These are phyloP conservation scores for Aspergillus kassunensis DNA, from an alignment of 495 filamentous ascomycete species.

Conservation along the genomic window DNA sequence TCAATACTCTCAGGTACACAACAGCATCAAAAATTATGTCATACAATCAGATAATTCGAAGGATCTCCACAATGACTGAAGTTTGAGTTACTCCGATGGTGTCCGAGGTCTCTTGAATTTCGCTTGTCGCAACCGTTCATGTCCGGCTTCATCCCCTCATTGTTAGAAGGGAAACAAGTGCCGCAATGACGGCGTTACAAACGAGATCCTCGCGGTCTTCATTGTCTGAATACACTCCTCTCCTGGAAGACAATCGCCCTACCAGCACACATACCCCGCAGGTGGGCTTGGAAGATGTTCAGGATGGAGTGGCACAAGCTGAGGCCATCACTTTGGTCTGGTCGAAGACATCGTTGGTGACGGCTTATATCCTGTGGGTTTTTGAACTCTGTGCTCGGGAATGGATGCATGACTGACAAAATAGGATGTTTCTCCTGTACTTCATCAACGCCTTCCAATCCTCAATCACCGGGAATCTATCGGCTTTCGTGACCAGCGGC, in stretches of 20 bases:
- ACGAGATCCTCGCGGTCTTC: not conserved
- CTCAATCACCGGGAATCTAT: constrained; percentile 26
- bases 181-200: constrained; percentile 5
- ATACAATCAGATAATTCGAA: too few species aligned
- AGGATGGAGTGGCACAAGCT: constrained; percentile 41
- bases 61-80: not conserved
- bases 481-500: constrained; percentile 40
- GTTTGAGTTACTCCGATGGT: not conserved
- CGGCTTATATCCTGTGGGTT: constrained; percentile 38
- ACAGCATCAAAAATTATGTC: not conserved
- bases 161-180: not conserved
- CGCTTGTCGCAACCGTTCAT: too few species aligned
- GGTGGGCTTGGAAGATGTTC: constrained; percentile 24
- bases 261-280: constrained; percentile 8
- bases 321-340: constrained; percentile 44
- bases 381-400: not conserved
- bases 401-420: not conserved
- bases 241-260: not conserved
- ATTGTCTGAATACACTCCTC: not conserved
- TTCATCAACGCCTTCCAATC: constrained; percentile 45
- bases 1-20: too few species aligned
- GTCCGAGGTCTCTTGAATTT: not conserved
- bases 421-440: constrained; percentile 46
- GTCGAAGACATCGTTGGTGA: constrained; percentile 35
- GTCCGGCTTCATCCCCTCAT: not conserved